A percentile compares a stretch with the other conserved stretches of the same genome.
phyloP scores from a whole-genome alignment of 805 yeast genomes.

The Teunomyces gatunensis region DNA sequence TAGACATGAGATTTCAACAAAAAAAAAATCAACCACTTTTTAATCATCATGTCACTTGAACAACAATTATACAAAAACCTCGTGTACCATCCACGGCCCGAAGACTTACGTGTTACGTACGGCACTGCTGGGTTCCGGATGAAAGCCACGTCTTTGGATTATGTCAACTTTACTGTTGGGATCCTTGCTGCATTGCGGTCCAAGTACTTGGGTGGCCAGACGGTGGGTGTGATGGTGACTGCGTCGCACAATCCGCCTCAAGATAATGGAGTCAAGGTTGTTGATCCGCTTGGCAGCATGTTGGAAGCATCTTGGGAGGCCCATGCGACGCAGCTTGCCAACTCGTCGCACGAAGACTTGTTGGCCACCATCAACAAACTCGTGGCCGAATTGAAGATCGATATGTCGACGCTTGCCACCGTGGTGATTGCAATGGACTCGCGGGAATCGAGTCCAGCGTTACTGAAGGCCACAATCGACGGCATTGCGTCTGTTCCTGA shows the following conservation, averaged over 20 bases:
- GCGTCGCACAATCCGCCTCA: slow-evolving; percentile 93
- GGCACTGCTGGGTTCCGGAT: slow-evolving; percentile 99
- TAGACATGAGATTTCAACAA: slow-evolving; percentile 5
- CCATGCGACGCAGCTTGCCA: slow-evolving; percentile 77
- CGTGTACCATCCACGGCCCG: slow-evolving; percentile 45
- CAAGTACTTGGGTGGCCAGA: slow-evolving; percentile 59
- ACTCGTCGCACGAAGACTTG: slow-evolving; percentile 51
- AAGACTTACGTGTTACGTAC: slow-evolving; percentile 48
- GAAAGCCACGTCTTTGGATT: slow-evolving; percentile 65
- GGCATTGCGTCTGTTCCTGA: slow-evolving; percentile 53
- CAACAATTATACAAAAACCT: not conserved
- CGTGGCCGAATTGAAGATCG: slow-evolving; percentile 43
- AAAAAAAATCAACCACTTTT: not conserved
- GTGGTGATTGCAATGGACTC: slow-evolving; percentile 84
- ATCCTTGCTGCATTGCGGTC: slow-evolving; percentile 81
- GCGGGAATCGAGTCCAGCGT: slow-evolving; percentile 73
- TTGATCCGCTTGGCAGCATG: slow-evolving; percentile 93
- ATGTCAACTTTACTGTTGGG: slow-evolving; percentile 75
- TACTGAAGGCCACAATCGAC: slow-evolving; percentile 56
- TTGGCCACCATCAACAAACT: slow-evolving; percentile 35
- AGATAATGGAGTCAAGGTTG: slow-evolving; percentile 54
- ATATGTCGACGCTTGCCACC: slow-evolving; percentile 38
- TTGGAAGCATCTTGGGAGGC: slow-evolving; percentile 80
- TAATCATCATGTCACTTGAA: slow-evolving; percentile 9
- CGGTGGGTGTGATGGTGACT: slow-evolving; percentile 94